phyloP scores from a whole-genome alignment of 1,284 basidiomycete species.

The Naganishia sp. region DNA sequence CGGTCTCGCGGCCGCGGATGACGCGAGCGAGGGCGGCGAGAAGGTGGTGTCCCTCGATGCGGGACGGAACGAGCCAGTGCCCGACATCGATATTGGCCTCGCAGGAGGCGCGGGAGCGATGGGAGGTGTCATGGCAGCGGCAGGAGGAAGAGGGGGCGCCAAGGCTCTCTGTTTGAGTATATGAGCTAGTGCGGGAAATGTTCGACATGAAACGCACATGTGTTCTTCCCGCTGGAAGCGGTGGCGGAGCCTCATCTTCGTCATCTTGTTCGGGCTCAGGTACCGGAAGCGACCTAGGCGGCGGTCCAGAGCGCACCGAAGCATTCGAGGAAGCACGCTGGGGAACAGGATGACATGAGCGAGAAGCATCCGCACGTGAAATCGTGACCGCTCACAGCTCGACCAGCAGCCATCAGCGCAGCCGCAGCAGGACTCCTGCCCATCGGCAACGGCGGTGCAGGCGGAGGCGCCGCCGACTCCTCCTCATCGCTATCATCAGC shows the following conservation, averaged over 20 bases:
- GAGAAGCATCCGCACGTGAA: background rate
- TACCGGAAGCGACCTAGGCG: constrained; percentile 24
- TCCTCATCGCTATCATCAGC: background rate
- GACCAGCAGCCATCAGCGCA: constrained; percentile 35
- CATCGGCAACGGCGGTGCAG: constrained; percentile 42
- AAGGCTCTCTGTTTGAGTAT: constrained; percentile 20
- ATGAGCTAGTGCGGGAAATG: background rate
- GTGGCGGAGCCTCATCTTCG: constrained; percentile 31
- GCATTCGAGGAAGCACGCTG: constrained; percentile 31
- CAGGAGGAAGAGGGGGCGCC: constrained; percentile 33
- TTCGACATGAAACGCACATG: constrained; percentile 15
- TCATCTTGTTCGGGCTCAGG: constrained; percentile 27
- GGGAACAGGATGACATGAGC: background rate
- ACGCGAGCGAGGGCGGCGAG: constrained; percentile 34
- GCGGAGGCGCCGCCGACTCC: constrained; percentile 38
- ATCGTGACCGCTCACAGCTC: constrained; percentile 31
- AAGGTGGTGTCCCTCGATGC: constrained; percentile 40
- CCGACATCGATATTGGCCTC: constrained; percentile 29
- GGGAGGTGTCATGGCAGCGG: background rate
- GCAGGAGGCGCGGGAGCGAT: constrained; percentile 12
- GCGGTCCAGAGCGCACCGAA: constrained; percentile 24
- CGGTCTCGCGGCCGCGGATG: background rate
- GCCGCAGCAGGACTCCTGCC: constrained; percentile 43
- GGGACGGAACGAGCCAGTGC: constrained; percentile 35
- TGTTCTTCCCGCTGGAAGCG: constrained; percentile 31